phyloP scores from a whole-genome alignment of 306 rosid species.

The Cucurbita maxima region DNA sequence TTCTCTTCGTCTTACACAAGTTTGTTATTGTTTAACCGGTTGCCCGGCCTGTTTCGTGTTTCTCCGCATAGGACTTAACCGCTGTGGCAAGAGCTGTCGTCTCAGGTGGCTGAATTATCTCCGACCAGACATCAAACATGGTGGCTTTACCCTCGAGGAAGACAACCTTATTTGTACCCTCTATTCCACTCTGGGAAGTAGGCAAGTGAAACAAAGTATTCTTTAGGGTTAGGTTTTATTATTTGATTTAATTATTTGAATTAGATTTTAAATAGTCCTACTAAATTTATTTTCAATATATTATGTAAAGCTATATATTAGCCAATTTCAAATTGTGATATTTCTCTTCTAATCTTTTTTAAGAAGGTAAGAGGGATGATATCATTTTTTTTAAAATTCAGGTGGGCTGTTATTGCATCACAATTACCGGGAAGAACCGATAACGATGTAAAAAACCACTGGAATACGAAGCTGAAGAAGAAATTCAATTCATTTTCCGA shows the following conservation, averaged over 20 bases:
- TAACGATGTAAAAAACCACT: slow-evolving; percentile 33
- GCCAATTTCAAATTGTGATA: too few relatives aligned
- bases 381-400: not conserved
- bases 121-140: slow-evolving; percentile 33
- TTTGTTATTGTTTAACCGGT: too few relatives aligned
- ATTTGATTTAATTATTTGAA: too few relatives aligned
- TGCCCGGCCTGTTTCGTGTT: not conserved
- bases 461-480: slow-evolving; percentile 42
- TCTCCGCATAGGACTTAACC: slow-evolving; percentile 19
- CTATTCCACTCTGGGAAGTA: slow-evolving; percentile 21
- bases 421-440: slow-evolving; percentile 39
- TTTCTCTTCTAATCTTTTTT: too few relatives aligned
- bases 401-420: slow-evolving; percentile 45
- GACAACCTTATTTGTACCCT: slow-evolving; percentile 23
- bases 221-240: too few relatives aligned
- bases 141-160: slow-evolving; percentile 29
- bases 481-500: slow-evolving; percentile 1
- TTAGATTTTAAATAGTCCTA: too few relatives aligned
- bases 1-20: too few relatives aligned
- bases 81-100: slow-evolving; percentile 44
- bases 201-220: slow-evolving; percentile 11
- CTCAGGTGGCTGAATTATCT: slow-evolving; percentile 43
- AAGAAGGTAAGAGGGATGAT: too few relatives aligned
- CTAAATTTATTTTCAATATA: too few relatives aligned
- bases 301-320: too few relatives aligned